Base-by-base conservation (phyloP, 257 asterid genomes). In the Cynanchum wilfordii region DNA sequence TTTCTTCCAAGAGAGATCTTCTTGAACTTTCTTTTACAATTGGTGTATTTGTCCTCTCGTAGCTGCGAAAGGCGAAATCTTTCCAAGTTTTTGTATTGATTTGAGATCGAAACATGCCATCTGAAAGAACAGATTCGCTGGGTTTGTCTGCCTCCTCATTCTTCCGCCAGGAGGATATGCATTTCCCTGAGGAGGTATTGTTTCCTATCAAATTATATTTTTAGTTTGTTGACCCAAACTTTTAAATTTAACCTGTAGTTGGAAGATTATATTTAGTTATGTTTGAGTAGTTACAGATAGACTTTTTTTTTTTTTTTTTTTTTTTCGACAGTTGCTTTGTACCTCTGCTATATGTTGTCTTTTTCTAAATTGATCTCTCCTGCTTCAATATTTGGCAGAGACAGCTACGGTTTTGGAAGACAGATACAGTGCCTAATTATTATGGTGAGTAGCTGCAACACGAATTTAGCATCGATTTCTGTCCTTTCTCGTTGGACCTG, bases 381-480 rank as follows among this genome's bases (percentile, higher is more conserved):
- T 79, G 76, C 64, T 82, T 69, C 70, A 69, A 27, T 77, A 66
- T 67, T 80, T 82, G 80, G 82, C 96, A 90, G 99, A 86, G 87
- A 65, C 96, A 84, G 78, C 78, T 83, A 67, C 89, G 90, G 76
- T 80, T 79, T 55, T 86, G 93, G 96, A 89, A 83, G 89, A 71
- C 77, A 75, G 94, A 84, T 76, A 83, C 79, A 74, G 65, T 86
- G 82, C 82, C 86, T 58, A 79, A 87, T 77, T 82, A 76, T 73
- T 49, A 81, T 72, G 96, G 98, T 95, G 82, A 89, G 97, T 87
- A 27, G 58, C 75, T 69, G 38, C 24, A 24, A 71, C 69, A 44
- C 27, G 74, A n/a, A 17, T 54, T 64, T 38, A 22, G 29, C 63
- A 15, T 24, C 15, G 60, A 8, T 54, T 47, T 20, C 13, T 44